Conservation (phyloP, 2,329 filamentous ascomycete species). For the Botryotinia narcissicola region DNA sequence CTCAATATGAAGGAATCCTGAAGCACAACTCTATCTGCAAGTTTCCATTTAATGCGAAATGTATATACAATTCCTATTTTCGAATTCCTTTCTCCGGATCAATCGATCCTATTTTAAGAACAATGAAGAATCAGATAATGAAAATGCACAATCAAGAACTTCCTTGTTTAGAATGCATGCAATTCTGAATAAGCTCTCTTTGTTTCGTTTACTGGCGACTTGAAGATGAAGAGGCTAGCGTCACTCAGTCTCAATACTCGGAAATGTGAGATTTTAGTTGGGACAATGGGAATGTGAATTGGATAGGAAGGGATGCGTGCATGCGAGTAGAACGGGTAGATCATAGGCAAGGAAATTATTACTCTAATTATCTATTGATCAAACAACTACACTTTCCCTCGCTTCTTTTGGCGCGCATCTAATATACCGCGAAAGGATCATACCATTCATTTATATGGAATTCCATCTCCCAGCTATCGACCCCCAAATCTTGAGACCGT, state of each 20-base stretch:
- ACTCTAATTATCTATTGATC: neutral
- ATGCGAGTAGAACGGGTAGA: neutral
- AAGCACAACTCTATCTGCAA: neutral
- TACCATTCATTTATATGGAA: too few species aligned
- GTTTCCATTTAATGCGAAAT: neutral
- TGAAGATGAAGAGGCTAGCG: neutral
- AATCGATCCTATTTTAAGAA: too few species aligned
- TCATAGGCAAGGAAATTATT: neutral
- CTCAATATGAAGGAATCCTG: neutral
- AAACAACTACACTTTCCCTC: neutral
- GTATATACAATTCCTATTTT: fast-evolving
- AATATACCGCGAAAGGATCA: too few species aligned
- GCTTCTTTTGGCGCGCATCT: too few species aligned
- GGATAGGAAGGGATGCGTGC: neutral
- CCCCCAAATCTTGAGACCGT: too few species aligned
- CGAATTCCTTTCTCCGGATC: neutral
- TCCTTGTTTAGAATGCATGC: fast-evolving
- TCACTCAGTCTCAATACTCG: too few species aligned
- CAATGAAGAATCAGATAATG: fast-evolving
- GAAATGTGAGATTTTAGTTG: too few species aligned
- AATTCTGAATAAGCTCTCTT: neutral
- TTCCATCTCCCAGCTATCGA: too few species aligned
- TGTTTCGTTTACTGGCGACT: fast-evolving
- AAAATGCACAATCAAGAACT: neutral
- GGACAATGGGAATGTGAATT: too few species aligned